phyloP scores from a whole-genome alignment of 2,329 filamentous ascomycete species.

The Alternaria consortialis region DNA sequence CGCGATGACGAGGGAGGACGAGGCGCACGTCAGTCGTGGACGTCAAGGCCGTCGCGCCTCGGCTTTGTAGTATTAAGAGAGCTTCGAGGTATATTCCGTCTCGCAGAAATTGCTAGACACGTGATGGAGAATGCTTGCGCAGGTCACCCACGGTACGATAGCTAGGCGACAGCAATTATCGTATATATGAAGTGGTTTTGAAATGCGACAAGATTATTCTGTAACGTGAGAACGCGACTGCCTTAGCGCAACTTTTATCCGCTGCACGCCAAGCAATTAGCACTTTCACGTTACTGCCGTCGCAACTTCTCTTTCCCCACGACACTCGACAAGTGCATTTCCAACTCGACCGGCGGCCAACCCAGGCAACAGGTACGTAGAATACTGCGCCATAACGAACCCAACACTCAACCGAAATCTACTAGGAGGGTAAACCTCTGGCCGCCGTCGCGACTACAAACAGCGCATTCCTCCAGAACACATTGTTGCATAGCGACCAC shows the following conservation, averaged over 20 bases:
- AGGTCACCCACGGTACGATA: not conserved
- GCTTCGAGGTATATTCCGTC: slow-evolving; percentile 13
- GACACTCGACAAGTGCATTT: slow-evolving; percentile 10
- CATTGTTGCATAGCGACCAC: not conserved
- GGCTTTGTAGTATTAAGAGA: slow-evolving; percentile 11
- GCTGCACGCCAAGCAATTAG: slow-evolving; percentile 30
- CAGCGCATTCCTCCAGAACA: not conserved
- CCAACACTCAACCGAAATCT: slow-evolving; percentile 30
- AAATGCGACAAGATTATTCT: slow-evolving; percentile 1
- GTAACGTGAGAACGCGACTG: slow-evolving; percentile 13
- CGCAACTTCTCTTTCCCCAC: slow-evolving; percentile 13
- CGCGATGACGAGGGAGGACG: not conserved
- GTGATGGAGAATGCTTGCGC: not conserved
- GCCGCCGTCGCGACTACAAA: slow-evolving; percentile 27
- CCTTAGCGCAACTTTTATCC: slow-evolving; percentile 26
- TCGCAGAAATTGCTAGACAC: slow-evolving; percentile 11
- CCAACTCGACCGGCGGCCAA: slow-evolving; percentile 22
- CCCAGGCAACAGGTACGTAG: slow-evolving; percentile 34
- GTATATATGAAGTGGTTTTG: not conserved
- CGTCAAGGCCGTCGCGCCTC: slow-evolving; percentile 8
- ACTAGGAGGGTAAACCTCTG: slow-evolving; percentile 37
- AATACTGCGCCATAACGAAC: slow-evolving; percentile 20
- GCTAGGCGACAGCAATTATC: slow-evolving; percentile 1
- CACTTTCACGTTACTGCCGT: slow-evolving; percentile 24
- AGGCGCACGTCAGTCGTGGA: slow-evolving; percentile 4